Evolutionary conservation across 768 basidiomycete species (phyloP).

Genomic region (Termitomyces sp.): DNA sequence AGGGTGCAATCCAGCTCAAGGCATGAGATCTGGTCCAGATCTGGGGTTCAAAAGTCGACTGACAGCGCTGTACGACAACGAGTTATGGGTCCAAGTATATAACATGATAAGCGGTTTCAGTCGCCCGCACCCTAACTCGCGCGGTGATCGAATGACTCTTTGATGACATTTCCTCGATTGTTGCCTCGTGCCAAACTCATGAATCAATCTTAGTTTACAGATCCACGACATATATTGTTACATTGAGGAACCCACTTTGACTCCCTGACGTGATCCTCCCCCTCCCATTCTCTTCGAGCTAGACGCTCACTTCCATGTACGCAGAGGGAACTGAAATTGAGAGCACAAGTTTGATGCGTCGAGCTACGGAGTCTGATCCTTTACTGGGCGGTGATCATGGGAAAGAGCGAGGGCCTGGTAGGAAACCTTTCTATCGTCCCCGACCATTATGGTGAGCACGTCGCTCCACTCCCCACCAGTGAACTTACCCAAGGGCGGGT

Average conservation of each 20-base stretch:
- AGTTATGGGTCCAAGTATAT: background rate
- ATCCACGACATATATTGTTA: background rate
- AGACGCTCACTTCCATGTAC: slow-evolving; percentile 10
- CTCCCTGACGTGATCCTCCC: background rate
- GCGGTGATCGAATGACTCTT: background rate
- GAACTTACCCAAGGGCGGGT: background rate
- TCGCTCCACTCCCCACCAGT: background rate
- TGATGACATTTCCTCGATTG: background rate
- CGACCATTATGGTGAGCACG: slow-evolving; percentile 42
- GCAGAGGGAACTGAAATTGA: slow-evolving; percentile 15
- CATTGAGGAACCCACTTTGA: background rate
- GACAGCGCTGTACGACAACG: background rate
- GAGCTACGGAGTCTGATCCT: slow-evolving; percentile 17
- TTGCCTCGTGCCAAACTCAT: slow-evolving; percentile 1
- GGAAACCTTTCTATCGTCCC: slow-evolving; percentile 48
- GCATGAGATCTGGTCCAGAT: background rate
- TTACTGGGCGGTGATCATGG: slow-evolving; percentile 2
- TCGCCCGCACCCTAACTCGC: background rate
- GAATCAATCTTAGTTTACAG: background rate
- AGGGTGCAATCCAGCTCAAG: background rate
- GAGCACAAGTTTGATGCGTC: slow-evolving; percentile 8
- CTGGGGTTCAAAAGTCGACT: background rate
- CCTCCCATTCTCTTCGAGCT: background rate
- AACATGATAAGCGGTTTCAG: background rate
- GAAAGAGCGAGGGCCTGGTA: slow-evolving; percentile 11